Base-by-base conservation (phyloP, 2,329 filamentous ascomycete species). In the Sclerotinia spermophila region DNA sequence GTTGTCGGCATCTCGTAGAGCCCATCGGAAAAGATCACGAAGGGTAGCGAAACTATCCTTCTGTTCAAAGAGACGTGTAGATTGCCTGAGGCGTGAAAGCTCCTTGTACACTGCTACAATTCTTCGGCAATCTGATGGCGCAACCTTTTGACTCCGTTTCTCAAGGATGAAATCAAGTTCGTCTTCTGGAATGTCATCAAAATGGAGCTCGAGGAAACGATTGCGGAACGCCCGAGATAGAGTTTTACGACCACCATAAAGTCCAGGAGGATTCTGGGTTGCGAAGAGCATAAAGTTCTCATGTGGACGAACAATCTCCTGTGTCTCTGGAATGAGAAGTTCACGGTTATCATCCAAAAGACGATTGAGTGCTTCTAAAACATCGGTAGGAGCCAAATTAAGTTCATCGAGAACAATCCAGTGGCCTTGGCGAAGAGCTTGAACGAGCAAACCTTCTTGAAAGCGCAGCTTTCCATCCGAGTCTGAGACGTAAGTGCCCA, bases 321-420 rank as follows among this genome's bases (percentile, higher is more conserved):
- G 96, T 0, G 96, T 98, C 80, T 99, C 96, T 0, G 96, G 95
- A 45, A 99, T 94, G 35, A 99, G 86, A 5, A 99, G 87, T 80
- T 99, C 96, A 72, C 96, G 87, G 76, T 99, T 99, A 78, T 99
- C 96, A 76, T 99, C 96, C 0, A 99, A 84, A 0, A 99, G 86
- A 76, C 96, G 90, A 81, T 99, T 99, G 53, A 99, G 84, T 0
- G 96, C 96, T 82, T 99, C 96, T 0, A 99, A 85, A 33, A 99
- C 95, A 82, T 99, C 96, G 0, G 95, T 98, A 0, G 96, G 96
- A 0, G 96, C 96, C 78, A 99, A 82, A 78, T 99, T 99, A 70
- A 99, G 85, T 80, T 99, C 96, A 78, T 99, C 96, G 1, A 99
- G 88, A 30, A 99, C 95, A 73, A 99, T 97, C 96, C 96, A 99